Percentiles rank a stretch among this genome's conserved stretches.
Conservation (phyloP, 2,329 filamentous ascomycete genomes). For the Huntiella decipiens region DNA sequence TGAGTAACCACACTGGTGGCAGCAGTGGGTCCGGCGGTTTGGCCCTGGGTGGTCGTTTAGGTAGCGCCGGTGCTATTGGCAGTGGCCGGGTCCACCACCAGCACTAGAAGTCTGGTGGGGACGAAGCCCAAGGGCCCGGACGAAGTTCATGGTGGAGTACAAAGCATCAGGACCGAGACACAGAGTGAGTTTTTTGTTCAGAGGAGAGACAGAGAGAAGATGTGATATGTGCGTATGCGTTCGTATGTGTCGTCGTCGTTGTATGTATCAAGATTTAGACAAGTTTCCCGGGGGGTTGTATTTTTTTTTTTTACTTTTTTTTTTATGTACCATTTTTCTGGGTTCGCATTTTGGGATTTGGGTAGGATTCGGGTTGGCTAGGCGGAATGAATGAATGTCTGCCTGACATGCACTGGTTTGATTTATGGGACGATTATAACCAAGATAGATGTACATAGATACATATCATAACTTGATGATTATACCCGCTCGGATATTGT, state of each 20-base stretch:
- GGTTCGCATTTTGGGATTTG: not conserved
- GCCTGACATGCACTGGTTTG: not conserved
- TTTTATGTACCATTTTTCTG: not conserved
- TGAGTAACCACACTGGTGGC: not conserved
- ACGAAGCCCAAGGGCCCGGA: no score
- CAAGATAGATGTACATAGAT: no score
- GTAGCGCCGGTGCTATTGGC: not conserved
- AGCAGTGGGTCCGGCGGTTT: no score
- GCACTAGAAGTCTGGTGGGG: constrained; percentile 3
- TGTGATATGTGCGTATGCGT: no score
- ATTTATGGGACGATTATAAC: not conserved
- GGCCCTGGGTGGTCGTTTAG: no score
- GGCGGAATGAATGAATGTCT: not conserved
- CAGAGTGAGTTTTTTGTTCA: no score
- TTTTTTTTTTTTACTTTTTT: not conserved
- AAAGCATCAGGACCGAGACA: no score
- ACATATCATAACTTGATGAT: no score
- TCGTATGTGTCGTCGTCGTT: not conserved
- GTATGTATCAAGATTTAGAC: not conserved
- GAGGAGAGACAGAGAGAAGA: no score
- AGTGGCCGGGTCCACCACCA: constrained; percentile 6
- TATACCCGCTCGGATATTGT: no score
- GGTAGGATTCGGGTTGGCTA: not conserved
- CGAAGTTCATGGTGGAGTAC: no score
- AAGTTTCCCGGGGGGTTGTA: not conserved